Base-by-base conservation (phyloP, 805 yeast species). In the Lipomyces starkeyi region DNA sequence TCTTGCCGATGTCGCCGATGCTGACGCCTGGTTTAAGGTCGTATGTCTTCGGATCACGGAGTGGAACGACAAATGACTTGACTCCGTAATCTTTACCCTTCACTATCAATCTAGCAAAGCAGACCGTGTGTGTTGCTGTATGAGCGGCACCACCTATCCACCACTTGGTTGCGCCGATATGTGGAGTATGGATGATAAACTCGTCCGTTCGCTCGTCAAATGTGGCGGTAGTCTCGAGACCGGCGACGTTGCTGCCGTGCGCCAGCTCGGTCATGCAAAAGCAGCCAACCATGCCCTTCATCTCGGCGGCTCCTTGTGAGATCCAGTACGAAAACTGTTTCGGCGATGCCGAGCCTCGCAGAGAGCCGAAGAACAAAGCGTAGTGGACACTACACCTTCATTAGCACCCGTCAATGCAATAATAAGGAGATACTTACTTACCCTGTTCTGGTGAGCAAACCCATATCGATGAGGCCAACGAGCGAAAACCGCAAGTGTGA, bases 141-240 rank as follows among this genome's bases (percentile, higher is more conserved):
- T 91, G 96, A 11, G 97, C 97, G 55, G 97, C 97, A 74, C 98
- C 98, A 59, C 98, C 98, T 75, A 93, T 93, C 98, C 98, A 93
- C 97, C 98, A 93, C 78, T 93, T 93, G 32, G 97, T 93, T 57
- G 98, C 97, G 49, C 96, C 93, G 64, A 91, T 78, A 76, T 93
- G 91, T 0, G 98, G 98, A 13, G 98, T 93, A 77, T 91, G 85
- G 75, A 93, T 87, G 64, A 85, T 77, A 76, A 93, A 91, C 71
- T 87, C 87, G 74, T 91, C 91, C 35, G 83, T 84, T 20, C 79
- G 80, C 22, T 82, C 80, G 77, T 91, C 88, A 77, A 84, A 93
- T 25, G 90, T 88, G 17, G 98, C 97, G 17, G 93, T 90, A n/a
- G 98, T 93, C 79, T 93, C 97, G 69, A 91, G 83, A 29, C 91